Evolutionary conservation across 2,329 filamentous ascomycete genomes (phyloP), one percentile per base, ranked within the genome.

Genomic region (Fusarium sp.): DNA sequence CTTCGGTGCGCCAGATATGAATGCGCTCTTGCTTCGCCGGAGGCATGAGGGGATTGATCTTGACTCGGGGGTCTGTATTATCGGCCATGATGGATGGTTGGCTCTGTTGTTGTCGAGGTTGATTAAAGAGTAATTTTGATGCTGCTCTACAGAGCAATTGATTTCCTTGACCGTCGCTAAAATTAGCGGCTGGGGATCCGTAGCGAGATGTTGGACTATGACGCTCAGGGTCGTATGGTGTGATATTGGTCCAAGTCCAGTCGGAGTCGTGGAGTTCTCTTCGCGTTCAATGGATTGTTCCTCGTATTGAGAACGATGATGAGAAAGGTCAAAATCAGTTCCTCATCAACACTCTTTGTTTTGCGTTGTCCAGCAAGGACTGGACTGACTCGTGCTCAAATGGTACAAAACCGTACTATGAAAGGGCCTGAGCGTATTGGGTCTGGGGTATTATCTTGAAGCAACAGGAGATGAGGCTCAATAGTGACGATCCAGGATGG

Each of bases 1-100:
- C 82, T 75, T 87, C 85, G 51, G 76, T 76, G 55, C 82, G 81
- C 85, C 85, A 87, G 60, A 82, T 78, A 59, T 82, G 75, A 66
- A 87, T 84, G 73, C 80, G 80, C 47, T 77, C 72, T 47, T 79
- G 76, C 56, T 79, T 79, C 52, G 77, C 70, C 31, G 74, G 63
- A 49, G 76, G 74, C 67, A 78, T 77, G 66, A 71, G 70, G 23
- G 71, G 56, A 55, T 66, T 74, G 36, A 40, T 46, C 61, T 29
- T 69, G 41, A 50, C 48, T 47, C 42, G 53, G 9, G 27, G 45
- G 37, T 31, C 63, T 59, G 39, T 48, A 37, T 36, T 41, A 17
- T 29, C 39, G 33, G 55, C 47, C 66, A 68, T 68, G 41, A 25
- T 42, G 65, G 60, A 68, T 68, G 41, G 31, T 42, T 68, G 60